Percentiles rank a stretch among this genome's conserved stretches.
Evolutionary conservation across 176 grass and related monocot genomes (phyloP).

Genomic region (Tillandsia fasciculata): DNA sequence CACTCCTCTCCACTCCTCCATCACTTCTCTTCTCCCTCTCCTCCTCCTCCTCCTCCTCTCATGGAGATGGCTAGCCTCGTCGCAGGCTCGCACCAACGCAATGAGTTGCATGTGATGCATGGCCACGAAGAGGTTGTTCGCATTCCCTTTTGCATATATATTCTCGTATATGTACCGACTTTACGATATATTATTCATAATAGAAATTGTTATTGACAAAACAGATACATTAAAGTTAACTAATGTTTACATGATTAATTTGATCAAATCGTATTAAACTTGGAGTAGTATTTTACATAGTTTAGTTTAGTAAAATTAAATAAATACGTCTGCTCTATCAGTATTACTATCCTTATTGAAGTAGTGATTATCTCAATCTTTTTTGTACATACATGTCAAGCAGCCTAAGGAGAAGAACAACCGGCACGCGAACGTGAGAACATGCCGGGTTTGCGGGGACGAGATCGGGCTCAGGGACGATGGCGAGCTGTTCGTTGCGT

Average conservation of each 20-base stretch:
- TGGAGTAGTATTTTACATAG: too few relatives aligned
- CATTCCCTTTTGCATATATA: neutral
- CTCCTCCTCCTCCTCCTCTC: neutral
- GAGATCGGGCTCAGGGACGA: slow-evolving; percentile 48
- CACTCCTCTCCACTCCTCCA: slow-evolving; percentile 22
- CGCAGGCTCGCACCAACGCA: slow-evolving; percentile 59
- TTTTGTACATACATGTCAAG: neutral
- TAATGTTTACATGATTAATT: too few relatives aligned
- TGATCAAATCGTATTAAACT: too few relatives aligned
- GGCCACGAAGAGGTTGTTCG: slow-evolving; percentile 42
- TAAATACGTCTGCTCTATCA: neutral
- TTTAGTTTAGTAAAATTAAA: neutral
- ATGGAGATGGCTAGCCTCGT: slow-evolving; percentile 69
- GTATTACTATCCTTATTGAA: neutral
- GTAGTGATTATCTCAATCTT: too few relatives aligned
- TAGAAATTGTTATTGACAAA: too few relatives aligned
- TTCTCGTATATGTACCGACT: neutral
- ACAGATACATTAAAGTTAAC: too few relatives aligned
- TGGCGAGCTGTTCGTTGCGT: slow-evolving; percentile 58
- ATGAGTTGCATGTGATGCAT: slow-evolving; percentile 63
- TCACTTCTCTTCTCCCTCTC: slow-evolving; percentile 9
- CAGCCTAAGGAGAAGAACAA: slow-evolving; percentile 31
- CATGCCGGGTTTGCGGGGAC: slow-evolving; percentile 69
- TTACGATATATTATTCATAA: too few relatives aligned
- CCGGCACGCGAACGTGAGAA: slow-evolving; percentile 36